Percentiles rank a stretch among this genome's conserved stretches.
These are phyloP conservation scores for Leccinum aurantiacum DNA, from an alignment of 768 basidiomycete genomes.

Conservation along the genomic window DNA sequence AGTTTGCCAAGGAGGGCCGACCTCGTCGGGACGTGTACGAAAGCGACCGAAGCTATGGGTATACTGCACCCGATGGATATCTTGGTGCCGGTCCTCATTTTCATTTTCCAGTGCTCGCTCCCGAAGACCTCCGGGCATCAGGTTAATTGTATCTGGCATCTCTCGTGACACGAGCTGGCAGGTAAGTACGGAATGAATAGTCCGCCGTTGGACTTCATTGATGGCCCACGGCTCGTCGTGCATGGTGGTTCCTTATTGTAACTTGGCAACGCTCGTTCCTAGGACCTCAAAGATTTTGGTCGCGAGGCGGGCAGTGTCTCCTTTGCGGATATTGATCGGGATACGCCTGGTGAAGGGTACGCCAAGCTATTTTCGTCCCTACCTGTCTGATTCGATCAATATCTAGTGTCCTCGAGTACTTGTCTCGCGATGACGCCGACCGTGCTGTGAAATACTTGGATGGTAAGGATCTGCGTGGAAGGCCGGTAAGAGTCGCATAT, in stretches of 20 bases:
- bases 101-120: constrained; percentile 53
- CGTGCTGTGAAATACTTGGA: constrained; percentile 88
- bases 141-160: constrained; percentile 84
- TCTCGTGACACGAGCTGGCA: constrained; percentile 98
- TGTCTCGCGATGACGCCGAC: constrained; percentile 86
- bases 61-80: constrained; percentile 20
- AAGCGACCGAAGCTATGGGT: constrained; percentile 56
- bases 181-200: constrained; percentile 56
- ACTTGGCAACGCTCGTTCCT: constrained; percentile 36
- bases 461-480: constrained; percentile 84
- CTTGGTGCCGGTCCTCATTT: constrained; percentile 15
- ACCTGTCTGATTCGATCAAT: constrained; percentile 6
- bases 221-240: constrained; percentile 23
- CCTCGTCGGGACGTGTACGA: constrained; percentile 79
- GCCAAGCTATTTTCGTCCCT: constrained; percentile 24
- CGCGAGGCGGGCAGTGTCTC: constrained; percentile 91
- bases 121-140: constrained; percentile 76
- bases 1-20: constrained; percentile 92
- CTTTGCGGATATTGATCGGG: constrained; percentile 93
- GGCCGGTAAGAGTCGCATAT: constrained; percentile 68
- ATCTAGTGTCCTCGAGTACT: constrained; percentile 84
- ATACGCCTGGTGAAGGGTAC: constrained; percentile 83
- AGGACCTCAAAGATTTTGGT: constrained; percentile 99
- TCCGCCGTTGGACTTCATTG: constrained; percentile 5
- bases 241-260: constrained; percentile 8